A percentile compares a stretch with the other conserved stretches of the same genome.
These are phyloP conservation scores for Sclerotinia trifoliorum DNA, from an alignment of 2,329 filamentous ascomycete species.

Conservation along the genomic window DNA sequence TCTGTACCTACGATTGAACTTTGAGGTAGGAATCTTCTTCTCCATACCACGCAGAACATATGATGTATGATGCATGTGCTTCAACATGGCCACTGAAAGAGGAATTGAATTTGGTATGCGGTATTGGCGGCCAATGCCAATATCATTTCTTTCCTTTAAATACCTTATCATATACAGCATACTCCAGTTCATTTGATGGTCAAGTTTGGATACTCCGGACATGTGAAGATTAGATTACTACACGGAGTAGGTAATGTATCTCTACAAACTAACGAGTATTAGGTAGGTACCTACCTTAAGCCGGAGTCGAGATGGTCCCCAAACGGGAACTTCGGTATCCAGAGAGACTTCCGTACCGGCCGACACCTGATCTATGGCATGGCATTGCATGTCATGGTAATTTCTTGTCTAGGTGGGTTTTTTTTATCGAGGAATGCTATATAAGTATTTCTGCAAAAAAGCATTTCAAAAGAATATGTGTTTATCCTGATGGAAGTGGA, in stretches of 20 bases:
- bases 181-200: not conserved
- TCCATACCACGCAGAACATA: not conserved
- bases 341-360: not conserved
- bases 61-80: not conserved
- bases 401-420: not conserved
- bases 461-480: not conserved
- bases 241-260: not conserved
- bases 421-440: not conserved
- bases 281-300: not conserved
- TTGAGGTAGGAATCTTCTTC: not conserved
- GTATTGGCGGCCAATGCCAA: not conserved
- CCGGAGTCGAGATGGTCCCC: not conserved
- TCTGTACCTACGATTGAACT: not conserved
- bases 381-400: not conserved
- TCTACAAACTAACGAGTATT: not conserved
- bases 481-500: not conserved
- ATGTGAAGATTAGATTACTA: not conserved
- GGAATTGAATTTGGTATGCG: slow-evolving; percentile 1
- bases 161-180: not conserved
- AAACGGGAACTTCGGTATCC: not conserved
- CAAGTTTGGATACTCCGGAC: not conserved
- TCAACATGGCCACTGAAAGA: not conserved
- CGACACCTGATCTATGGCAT: not conserved
- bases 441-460: too few species aligned
- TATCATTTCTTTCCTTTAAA: not conserved